Evolutionary conservation across 2,329 filamentous ascomycete species (phyloP), one percentile per base, ranked within the genome.

Genomic region (Fusarium annulatum): DNA sequence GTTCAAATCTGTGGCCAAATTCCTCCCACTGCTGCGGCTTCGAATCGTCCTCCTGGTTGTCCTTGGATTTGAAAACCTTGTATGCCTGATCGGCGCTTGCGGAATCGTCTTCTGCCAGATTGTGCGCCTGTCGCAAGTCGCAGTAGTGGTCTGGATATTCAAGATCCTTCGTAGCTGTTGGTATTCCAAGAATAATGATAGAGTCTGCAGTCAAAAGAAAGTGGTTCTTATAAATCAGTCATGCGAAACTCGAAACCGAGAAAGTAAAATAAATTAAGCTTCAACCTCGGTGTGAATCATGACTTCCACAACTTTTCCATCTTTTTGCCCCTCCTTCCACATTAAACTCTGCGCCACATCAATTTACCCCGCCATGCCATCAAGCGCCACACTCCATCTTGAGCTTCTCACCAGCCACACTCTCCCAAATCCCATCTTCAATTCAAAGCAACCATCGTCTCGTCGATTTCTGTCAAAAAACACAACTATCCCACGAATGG

Each of bases 11-110:
- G 33, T 79, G 76, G 19, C 77, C 77, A 41, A 75, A 74, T 8
- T 79, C 69, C 59, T 79, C 67, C 77, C 77, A 78, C 76, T 66
- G 67, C 39, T 69, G 59, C 16, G 68, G 69, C 10, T 67, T 72
- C 14, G 49, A 57, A 3, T 75, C 64, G 28, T 68, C 71, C 21
- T 60, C 45, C 21, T 64, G 55, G 3, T 34, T 28, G 7, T 48
- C 30, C 15, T 28, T 36, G 21, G 6, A 28, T 60, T 10, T 18
- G 28, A 45, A 46, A 34, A 26, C 46, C 19, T 34, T 55, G 16
- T 38, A 55, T 59, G 69, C 42, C 56, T 43, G 28, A 33, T 46
- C 49, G 56, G 33, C 53, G 19, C 23, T 18, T 28, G 55, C 52
- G n/a, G 48, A 56, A 46, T 58, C 46, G 43, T 63, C 45, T 30